These are phyloP conservation scores for Geotrichum reessii DNA, from an alignment of 1,139 yeast genomes.

Conservation along the genomic window DNA sequence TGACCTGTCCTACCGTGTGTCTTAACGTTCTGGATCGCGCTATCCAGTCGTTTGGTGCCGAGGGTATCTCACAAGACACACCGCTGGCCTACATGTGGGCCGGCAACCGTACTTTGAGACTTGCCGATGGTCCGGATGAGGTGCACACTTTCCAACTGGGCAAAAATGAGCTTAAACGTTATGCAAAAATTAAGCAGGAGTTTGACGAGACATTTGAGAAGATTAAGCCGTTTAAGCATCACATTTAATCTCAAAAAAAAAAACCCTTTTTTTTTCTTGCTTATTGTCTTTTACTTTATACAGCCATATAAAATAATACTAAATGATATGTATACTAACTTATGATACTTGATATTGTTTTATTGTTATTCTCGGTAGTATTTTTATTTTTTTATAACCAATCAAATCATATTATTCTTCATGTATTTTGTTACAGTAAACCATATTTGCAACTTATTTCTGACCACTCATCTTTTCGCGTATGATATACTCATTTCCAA, in stretches of 20 bases:
- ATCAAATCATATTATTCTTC: too few species aligned
- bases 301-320: too few species aligned
- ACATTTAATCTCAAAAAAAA: neutral
- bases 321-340: too few species aligned
- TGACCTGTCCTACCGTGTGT: slow-evolving; percentile 57
- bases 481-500: slow-evolving; percentile 31
- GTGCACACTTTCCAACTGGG: slow-evolving; percentile 62
- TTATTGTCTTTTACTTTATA: too few species aligned
- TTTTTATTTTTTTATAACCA: too few species aligned
- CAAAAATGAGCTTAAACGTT: slow-evolving; percentile 37
- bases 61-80: slow-evolving; percentile 60
- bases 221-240: neutral
- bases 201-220: slow-evolving; percentile 9
- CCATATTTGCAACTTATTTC: too few species aligned
- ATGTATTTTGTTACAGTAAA: too few species aligned
- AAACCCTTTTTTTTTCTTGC: too few species aligned
- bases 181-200: slow-evolving; percentile 7
- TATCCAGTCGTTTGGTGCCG: slow-evolving; percentile 65
- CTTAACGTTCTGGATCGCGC: slow-evolving; percentile 58
- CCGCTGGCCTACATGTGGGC: slow-evolving; percentile 57
- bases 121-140: slow-evolving; percentile 76
- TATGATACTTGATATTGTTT: too few species aligned
- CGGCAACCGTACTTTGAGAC: slow-evolving; percentile 53
- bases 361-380: too few species aligned
- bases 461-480: slow-evolving; percentile 38